Evolutionary conservation across 2,329 filamentous ascomycete species (phyloP).

Genomic region (Aspergillus viridinutans): DNA sequence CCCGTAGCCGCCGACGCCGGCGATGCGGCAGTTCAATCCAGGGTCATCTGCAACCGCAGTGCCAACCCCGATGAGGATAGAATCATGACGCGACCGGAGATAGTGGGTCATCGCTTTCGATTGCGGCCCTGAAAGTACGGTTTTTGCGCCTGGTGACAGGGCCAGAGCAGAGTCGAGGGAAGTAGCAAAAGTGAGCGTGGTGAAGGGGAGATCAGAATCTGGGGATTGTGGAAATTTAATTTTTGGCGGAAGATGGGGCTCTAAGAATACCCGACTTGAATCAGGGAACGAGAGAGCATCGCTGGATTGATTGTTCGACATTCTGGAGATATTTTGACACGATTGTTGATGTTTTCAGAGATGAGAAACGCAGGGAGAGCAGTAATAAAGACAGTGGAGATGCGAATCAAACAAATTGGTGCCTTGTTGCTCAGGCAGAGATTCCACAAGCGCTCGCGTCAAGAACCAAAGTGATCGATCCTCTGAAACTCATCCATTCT

Average conservation of each 20-base stretch:
- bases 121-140: slow-evolving; percentile 68
- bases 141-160: slow-evolving; percentile 68
- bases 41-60: slow-evolving; percentile 84
- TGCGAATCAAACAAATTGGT: background rate
- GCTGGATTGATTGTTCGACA: slow-evolving; percentile 2
- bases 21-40: slow-evolving; percentile 76
- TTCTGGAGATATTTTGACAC: background rate
- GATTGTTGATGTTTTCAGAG: background rate
- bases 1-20: slow-evolving; percentile 52
- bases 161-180: slow-evolving; percentile 77
- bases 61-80: slow-evolving; percentile 78
- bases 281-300: slow-evolving; percentile 38
- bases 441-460: too few relatives aligned
- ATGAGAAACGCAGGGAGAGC: background rate
- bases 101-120: slow-evolving; percentile 94
- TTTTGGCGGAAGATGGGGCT: slow-evolving; percentile 42
- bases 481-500: too few relatives aligned
- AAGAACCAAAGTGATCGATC: too few relatives aligned
- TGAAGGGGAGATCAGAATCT: slow-evolving; percentile 39
- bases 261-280: slow-evolving; percentile 39
- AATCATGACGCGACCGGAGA: slow-evolving; percentile 77
- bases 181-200: slow-evolving; percentile 82
- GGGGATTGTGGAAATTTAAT: slow-evolving; percentile 10
- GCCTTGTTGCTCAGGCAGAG: background rate
- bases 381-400: background rate